Percentiles rank a stretch among this genome's conserved stretches.
phyloP scores from a whole-genome alignment of 441 rosid species.

The Kokia cookei region DNA sequence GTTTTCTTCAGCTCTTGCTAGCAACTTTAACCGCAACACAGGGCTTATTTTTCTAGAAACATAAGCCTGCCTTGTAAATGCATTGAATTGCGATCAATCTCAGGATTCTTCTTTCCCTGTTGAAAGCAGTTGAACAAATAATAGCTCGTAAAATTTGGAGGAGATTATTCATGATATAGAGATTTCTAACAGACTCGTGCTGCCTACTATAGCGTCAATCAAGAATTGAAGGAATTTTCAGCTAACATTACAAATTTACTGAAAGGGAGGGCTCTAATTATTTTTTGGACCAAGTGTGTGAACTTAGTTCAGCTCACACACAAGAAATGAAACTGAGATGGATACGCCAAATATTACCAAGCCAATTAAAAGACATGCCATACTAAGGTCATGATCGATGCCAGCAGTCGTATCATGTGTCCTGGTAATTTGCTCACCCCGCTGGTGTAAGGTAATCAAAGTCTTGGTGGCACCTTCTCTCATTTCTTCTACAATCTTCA shows the following conservation, averaged over 20 bases:
- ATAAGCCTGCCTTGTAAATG: too few species aligned
- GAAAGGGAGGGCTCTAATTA: background rate
- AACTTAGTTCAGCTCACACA: background rate
- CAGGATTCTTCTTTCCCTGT: conserved; percentile 94
- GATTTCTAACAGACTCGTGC: background rate
- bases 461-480: too few species aligned
- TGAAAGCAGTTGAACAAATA: conserved; percentile 2
- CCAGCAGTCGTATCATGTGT: too few species aligned
- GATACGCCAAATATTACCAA: background rate
- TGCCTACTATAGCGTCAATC: background rate
- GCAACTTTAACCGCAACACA: too few species aligned
- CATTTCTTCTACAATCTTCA: too few species aligned
- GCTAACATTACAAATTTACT: background rate
- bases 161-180: background rate
- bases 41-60: too few species aligned
- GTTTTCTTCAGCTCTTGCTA: too few species aligned
- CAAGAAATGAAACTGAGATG: background rate
- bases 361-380: background rate
- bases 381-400: too few species aligned
- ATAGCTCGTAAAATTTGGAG: background rate
- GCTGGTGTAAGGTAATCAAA: too few species aligned
- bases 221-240: background rate
- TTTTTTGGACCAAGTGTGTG: background rate
- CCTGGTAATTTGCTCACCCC: too few species aligned
- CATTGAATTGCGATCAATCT: conserved; percentile 51